Evolutionary conservation across 371 early-diverging fungal species (phyloP).

Genomic region (Phascolomyces articulosus): DNA sequence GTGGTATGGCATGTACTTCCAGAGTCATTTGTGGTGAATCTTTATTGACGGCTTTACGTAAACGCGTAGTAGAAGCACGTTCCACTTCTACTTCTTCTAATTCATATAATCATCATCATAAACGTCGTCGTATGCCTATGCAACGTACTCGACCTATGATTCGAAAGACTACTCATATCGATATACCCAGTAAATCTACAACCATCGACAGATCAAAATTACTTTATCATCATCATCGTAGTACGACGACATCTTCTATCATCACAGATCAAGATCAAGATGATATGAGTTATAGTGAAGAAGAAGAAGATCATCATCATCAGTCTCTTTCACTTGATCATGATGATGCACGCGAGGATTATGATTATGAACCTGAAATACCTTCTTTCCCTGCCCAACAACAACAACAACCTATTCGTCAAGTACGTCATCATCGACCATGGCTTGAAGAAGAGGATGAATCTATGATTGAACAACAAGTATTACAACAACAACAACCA

Average conservation of each 20-base stretch:
- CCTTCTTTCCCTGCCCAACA: neutral
- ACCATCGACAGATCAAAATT: neutral
- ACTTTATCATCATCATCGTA: slow-evolving; percentile 4
- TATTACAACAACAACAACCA: neutral
- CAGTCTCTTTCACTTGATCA: no score
- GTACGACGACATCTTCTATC: no score
- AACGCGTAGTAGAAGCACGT: slow-evolving; percentile 31
- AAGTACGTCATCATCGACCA: neutral
- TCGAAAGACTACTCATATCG: slow-evolving; percentile 15
- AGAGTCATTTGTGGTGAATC: slow-evolving; percentile 42
- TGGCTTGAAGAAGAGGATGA: neutral
- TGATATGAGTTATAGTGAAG: slow-evolving; percentile 9
- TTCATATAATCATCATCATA: slow-evolving; percentile 1
- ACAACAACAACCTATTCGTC: neutral
- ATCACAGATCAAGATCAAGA: no score
- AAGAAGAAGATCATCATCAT: no score
- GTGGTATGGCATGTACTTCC: slow-evolving; percentile 28
- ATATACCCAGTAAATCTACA: slow-evolving; percentile 19
- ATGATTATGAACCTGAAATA: neutral
- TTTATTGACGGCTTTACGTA: slow-evolving; percentile 33
- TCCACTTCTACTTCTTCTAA: neutral
- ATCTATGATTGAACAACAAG: neutral
- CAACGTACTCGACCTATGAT: slow-evolving; percentile 10
- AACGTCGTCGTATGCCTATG: slow-evolving; percentile 22
- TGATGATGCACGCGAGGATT: neutral